Conservation (phyloP, 78 protist genomes). For the Corallochytrium limacisporum region DNA sequence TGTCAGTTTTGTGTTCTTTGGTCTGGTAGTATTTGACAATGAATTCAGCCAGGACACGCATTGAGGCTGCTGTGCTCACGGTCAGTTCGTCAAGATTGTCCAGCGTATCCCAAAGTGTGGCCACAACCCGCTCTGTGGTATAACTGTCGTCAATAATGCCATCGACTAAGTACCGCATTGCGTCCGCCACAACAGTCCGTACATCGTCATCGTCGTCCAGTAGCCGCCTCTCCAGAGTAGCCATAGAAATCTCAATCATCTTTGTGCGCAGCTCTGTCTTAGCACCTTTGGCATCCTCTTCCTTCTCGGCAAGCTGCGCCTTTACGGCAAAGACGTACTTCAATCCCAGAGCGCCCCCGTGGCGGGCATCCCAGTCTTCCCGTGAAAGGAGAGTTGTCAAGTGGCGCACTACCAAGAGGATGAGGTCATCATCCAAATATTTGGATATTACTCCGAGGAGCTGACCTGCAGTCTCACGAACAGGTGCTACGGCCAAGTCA, state of each 20-base stretch:
- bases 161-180: constrained; percentile 3
- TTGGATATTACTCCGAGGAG: constrained; percentile 32
- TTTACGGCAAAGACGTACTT: constrained; percentile 40
- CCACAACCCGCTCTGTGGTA: background rate
- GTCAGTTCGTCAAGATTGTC: constrained; percentile 36
- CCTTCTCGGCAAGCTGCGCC: background rate
- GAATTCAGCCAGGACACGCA: constrained; percentile 23
- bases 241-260: too few species aligned
- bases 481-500: constrained; percentile 70
- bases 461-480: constrained; percentile 68
- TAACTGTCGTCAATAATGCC: background rate
- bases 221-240: too few species aligned
- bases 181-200: constrained; percentile 40
- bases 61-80: constrained; percentile 17
- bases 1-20: too few species aligned
- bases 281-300: too few species aligned
- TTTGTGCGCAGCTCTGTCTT: too few species aligned
- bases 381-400: too few species aligned
- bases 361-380: constrained; percentile 47
- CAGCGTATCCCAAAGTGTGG: constrained; percentile 25
- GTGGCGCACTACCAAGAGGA: too few species aligned
- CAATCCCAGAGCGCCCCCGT: constrained; percentile 41
- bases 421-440: constrained; percentile 15
- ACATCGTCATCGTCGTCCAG: constrained; percentile 37
- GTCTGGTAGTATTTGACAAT: too few species aligned